These are phyloP conservation scores for Anthracocystis setariae DNA, from an alignment of 1,284 basidiomycete genomes.

Conservation along the genomic window DNA sequence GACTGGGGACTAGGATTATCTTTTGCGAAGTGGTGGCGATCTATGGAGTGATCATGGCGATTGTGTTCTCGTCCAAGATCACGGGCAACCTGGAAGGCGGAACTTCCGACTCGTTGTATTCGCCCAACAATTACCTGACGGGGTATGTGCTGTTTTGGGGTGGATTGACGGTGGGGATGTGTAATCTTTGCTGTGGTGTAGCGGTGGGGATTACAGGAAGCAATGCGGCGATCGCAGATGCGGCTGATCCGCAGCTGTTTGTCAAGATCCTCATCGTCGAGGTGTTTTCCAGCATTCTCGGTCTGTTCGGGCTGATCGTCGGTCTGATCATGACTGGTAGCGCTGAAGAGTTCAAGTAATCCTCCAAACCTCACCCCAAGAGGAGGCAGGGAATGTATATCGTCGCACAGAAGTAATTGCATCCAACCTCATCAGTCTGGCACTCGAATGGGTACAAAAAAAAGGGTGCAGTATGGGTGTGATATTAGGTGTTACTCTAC, in stretches of 20 bases:
- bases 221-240: constrained; percentile 66
- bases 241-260: constrained; percentile 66
- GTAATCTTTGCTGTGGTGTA: constrained; percentile 65
- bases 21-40: constrained; percentile 99
- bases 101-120: constrained; percentile 48
- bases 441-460: no score
- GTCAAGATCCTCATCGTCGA: constrained; percentile 65
- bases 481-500: no score
- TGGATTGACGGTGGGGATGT: constrained; percentile 65
- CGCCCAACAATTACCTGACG: constrained; percentile 63
- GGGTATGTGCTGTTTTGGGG: constrained; percentile 66
- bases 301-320: constrained; percentile 65
- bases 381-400: background rate
- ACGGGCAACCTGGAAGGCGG: constrained; percentile 56
- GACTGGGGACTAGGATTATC: constrained; percentile 74
- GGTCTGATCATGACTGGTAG: constrained; percentile 37
- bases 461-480: no score
- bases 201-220: constrained; percentile 66
- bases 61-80: constrained; percentile 66
- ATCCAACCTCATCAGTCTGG: no score
- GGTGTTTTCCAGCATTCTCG: constrained; percentile 65
- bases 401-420: no score
- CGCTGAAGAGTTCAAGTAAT: constrained; percentile 44
- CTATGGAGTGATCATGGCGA: constrained; percentile 81
- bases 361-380: constrained; percentile 10